Percentiles rank a stretch among this genome's conserved stretches.
Evolutionary conservation across 2,329 filamentous ascomycete genomes (phyloP).

Genomic region (Colletotrichum euphorbiae): DNA sequence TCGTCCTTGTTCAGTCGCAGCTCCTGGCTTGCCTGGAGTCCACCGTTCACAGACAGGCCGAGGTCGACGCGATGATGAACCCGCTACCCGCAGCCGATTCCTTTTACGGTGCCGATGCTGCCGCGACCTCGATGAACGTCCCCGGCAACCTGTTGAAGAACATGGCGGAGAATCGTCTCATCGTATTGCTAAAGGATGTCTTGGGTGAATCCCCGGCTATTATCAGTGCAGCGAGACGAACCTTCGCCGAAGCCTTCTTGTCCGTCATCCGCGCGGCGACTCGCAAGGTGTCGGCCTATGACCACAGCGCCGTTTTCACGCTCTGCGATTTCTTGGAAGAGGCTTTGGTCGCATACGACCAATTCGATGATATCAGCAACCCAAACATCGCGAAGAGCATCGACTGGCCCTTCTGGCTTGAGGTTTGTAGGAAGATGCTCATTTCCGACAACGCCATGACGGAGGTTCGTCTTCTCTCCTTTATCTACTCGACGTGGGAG

Average conservation of each 20-base stretch:
- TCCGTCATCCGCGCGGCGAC: conserved; percentile 79
- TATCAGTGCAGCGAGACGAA: conserved; percentile 63
- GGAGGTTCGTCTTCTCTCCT: conserved; percentile 85
- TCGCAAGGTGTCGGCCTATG: conserved; percentile 80
- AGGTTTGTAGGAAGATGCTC: conserved; percentile 82
- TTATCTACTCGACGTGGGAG: conserved; percentile 85
- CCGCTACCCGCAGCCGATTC: conserved; percentile 57
- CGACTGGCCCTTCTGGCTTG: conserved; percentile 88
- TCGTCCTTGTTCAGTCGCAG: conserved; percentile 85
- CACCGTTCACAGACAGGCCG: conserved; percentile 81
- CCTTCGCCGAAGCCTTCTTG: conserved; percentile 83
- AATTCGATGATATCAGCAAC: conserved; percentile 57
- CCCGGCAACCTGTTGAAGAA: conserved; percentile 77
- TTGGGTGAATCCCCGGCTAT: conserved; percentile 63
- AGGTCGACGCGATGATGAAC: conserved; percentile 58
- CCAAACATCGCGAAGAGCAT: conserved; percentile 59
- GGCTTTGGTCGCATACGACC: conserved; percentile 72
- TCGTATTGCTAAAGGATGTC: conserved; percentile 85
- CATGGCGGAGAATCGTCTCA: conserved; percentile 89
- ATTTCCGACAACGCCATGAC: conserved; percentile 90
- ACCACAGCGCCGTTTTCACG: conserved; percentile 86
- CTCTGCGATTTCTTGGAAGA: conserved; percentile 94
- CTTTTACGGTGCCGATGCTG: conserved; percentile 70
- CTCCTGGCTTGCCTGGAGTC: conserved; percentile 82
- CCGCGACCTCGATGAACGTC: conserved; percentile 71